phyloP scores from a whole-genome alignment of 768 basidiomycete species.

The Pholiota molesta region DNA sequence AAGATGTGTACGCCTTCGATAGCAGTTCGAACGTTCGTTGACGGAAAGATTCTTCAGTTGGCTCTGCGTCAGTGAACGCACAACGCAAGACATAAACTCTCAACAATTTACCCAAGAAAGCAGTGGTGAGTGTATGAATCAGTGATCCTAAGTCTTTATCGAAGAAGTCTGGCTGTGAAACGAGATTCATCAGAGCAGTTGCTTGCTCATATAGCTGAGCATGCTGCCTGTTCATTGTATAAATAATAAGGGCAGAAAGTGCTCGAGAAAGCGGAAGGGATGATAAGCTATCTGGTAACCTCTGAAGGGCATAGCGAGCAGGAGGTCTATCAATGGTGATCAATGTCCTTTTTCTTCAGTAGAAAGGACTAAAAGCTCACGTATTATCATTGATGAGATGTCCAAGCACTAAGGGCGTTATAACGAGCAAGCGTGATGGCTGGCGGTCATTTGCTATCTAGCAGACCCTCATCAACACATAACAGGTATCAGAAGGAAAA shows the following conservation, averaged over 20 bases:
- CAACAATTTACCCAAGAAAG: constrained; percentile 52
- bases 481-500: background rate
- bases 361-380: constrained; percentile 39
- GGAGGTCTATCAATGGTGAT: constrained; percentile 44
- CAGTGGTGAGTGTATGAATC: constrained; percentile 43
- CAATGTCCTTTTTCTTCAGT: background rate
- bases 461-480: background rate
- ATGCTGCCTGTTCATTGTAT: constrained; percentile 59
- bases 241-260: constrained; percentile 48
- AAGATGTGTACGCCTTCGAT: constrained; percentile 65
- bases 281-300: constrained; percentile 53
- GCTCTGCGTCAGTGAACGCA: constrained; percentile 7
- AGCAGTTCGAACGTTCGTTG: constrained; percentile 56
- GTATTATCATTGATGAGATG: constrained; percentile 67
- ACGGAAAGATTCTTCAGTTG: constrained; percentile 57
- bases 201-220: constrained; percentile 55
- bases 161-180: constrained; percentile 45
- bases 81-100: background rate
- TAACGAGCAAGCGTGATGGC: constrained; percentile 51
- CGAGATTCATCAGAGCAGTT: constrained; percentile 40
- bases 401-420: constrained; percentile 62
- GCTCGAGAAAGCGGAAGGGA: constrained; percentile 48
- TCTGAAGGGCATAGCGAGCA: constrained; percentile 58
- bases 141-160: constrained; percentile 49
- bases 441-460: constrained; percentile 43